Evolutionary conservation across 345 rosid species (phyloP).

Genomic region (Turritis glabra): DNA sequence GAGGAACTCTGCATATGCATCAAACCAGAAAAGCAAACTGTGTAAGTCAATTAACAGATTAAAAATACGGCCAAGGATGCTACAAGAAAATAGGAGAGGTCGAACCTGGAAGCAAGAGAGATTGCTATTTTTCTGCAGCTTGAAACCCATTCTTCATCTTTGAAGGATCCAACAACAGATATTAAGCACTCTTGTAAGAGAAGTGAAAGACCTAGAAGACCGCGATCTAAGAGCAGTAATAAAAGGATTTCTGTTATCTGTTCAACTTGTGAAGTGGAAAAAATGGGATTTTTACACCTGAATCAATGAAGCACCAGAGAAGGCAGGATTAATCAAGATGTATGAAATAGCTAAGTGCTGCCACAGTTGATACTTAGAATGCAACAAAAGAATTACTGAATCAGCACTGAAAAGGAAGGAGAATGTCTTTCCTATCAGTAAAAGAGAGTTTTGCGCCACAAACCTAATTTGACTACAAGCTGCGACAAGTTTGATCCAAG

Average conservation of each 20-base stretch:
- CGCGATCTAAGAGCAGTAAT: conserved; percentile 59
- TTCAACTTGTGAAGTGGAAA: conserved; percentile 61
- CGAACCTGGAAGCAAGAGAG: conserved; percentile 70
- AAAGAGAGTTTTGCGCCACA: conserved; percentile 26
- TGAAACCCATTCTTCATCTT: conserved; percentile 73
- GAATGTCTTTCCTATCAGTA: background rate
- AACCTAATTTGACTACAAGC: conserved; percentile 70
- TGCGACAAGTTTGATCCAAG: conserved; percentile 63
- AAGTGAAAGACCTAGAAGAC: conserved; percentile 60
- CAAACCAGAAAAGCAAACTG: conserved; percentile 20
- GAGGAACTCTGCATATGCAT: conserved; percentile 58
- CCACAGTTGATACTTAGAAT: background rate
- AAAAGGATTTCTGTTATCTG: conserved; percentile 54
- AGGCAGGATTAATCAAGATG: background rate
- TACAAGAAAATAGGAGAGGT: background rate
- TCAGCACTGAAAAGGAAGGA: background rate
- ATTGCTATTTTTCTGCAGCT: conserved; percentile 63
- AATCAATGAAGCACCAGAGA: conserved; percentile 5
- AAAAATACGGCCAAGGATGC: conserved; percentile 3
- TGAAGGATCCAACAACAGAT: conserved; percentile 57
- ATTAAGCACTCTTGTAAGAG: conserved; percentile 52
- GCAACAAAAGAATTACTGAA: background rate
- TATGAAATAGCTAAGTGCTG: background rate
- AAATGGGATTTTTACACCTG: conserved; percentile 53
- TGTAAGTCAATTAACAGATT: background rate